These are phyloP conservation scores for Podospora tetraspora DNA, from an alignment of 495 filamentous ascomycete species.

Conservation along the genomic window DNA sequence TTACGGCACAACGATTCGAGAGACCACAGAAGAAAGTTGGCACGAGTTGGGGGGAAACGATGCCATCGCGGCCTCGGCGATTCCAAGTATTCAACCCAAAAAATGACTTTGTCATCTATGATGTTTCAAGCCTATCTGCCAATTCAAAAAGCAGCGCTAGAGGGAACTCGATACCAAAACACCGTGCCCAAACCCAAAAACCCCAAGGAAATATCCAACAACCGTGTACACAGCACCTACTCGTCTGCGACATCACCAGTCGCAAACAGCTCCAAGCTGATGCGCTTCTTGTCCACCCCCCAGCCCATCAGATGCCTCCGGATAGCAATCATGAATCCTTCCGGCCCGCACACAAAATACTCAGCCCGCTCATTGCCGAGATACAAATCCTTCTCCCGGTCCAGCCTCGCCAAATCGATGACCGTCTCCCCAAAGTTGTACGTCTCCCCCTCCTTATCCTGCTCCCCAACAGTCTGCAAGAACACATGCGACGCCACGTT, in stretches of 20 bases:
- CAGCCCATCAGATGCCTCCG: conserved; percentile 40
- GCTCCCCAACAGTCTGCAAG: conserved; percentile 31
- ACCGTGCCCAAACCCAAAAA: neutral
- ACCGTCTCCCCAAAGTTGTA: conserved; percentile 52
- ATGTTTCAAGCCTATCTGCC: neutral
- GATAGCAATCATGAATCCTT: conserved; percentile 58
- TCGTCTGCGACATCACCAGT: conserved; percentile 45
- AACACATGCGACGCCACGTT: conserved; percentile 41
- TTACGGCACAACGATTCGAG: neutral
- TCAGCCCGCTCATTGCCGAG: conserved; percentile 46
- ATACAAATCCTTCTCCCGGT: conserved; percentile 48
- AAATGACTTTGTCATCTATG: neutral
- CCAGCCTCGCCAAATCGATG: conserved; percentile 48
- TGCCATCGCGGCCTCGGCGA: neutral
- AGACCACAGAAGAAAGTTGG: neutral
- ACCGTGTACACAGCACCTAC: neutral
- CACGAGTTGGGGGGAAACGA: neutral
- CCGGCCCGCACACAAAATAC: conserved; percentile 67
- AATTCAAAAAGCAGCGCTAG: neutral
- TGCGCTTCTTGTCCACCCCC: conserved; percentile 50
- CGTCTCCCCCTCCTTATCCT: conserved; percentile 47
- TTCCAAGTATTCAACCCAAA: neutral
- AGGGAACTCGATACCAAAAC: neutral
- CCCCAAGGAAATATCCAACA: neutral
- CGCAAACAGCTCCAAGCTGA: conserved; percentile 64